A percentile compares a stretch with the other conserved stretches of the same genome.
Evolutionary conservation across 306 rosid genomes (phyloP).

Genomic region (Lathyrus oleraceus): DNA sequence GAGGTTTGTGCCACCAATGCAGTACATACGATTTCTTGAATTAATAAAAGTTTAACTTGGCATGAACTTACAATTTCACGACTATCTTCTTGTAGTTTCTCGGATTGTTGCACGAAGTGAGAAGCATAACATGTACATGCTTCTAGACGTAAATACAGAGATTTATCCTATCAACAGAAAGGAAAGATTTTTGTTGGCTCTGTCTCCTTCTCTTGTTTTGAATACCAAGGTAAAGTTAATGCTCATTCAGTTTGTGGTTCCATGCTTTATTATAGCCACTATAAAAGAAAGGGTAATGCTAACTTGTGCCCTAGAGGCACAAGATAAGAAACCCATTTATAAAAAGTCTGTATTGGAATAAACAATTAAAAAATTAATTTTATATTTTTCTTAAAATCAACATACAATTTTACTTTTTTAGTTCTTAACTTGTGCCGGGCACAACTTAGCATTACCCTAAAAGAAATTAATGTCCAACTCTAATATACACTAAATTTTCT

Average conservation of each 20-base stretch:
- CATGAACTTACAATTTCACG: conserved; percentile 2
- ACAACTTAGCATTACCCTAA: no score
- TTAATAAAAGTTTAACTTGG: neutral
- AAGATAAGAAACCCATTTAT: no score
- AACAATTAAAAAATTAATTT: no score
- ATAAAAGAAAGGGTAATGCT: neutral
- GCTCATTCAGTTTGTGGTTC: conserved; percentile 5
- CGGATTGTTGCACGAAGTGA: conserved; percentile 76
- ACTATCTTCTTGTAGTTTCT: conserved; percentile 52
- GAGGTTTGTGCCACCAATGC: no score
- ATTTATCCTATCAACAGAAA: conserved; percentile 67
- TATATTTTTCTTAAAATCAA: no score
- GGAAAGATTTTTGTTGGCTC: conserved; percentile 68
- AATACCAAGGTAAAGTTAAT: conserved; percentile 52
- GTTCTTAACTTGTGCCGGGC: no score
- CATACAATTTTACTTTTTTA: no score
- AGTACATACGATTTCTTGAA: neutral
- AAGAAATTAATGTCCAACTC: neutral
- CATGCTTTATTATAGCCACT: conserved; percentile 7
- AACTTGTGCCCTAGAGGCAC: no score
- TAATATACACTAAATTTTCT: neutral
- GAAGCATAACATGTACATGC: conserved; percentile 64
- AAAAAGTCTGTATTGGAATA: no score
- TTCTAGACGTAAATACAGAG: conserved; percentile 77
- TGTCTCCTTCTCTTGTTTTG: conserved; percentile 72